Evolutionary conservation across 371 early-diverging fungal genomes (phyloP), one percentile per base, ranked within the genome.

Genomic region (Mucor sp.): DNA sequence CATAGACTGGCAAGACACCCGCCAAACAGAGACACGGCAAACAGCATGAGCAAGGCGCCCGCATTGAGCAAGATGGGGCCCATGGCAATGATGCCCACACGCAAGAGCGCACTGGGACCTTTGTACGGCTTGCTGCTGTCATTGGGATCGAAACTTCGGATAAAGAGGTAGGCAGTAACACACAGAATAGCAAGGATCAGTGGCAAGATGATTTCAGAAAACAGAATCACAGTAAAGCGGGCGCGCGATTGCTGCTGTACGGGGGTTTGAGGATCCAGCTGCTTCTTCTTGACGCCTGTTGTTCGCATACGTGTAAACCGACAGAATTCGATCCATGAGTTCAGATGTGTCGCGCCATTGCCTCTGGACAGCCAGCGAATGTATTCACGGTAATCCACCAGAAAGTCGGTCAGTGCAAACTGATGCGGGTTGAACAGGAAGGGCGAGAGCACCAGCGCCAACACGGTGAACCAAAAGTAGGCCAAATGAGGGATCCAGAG

Each of bases 351-450:
- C 33, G 77, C 71, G 41, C 89, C 85, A 71, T 93, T 93, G 48
- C 94, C 92, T 4, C 88, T 83, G 4, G 91, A 93, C 32, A 94
- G 78, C 93, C 94, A 94, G 32, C 89, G 86, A 62, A 94, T 65
- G 70, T 87, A 91, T 59, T 88, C 90, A 28, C 88, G 87, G 72
- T 93, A 94, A 69, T 94, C 94, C n/a, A 91, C 67, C 65, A 94
- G 77, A 65, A 93, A 92, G 64, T 92, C 92, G 0, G 77, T 77
- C 65, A 88, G 70, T 14, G 88, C 79, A 60, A 94, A 94, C 72
- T 92, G 93, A 67, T 93, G 93, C 7, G 94, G 94, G 66, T 94
- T 94, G 77, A 92, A 94, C 48, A 94, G 25, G 70, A 91, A 94
- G 0, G 94, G 94, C 12, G 93, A 88, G 6, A 94, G 69, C 33